Base-by-base conservation (phyloP, 768 basidiomycete genomes). In the Pseudohyphozyma bogoriensis region DNA sequence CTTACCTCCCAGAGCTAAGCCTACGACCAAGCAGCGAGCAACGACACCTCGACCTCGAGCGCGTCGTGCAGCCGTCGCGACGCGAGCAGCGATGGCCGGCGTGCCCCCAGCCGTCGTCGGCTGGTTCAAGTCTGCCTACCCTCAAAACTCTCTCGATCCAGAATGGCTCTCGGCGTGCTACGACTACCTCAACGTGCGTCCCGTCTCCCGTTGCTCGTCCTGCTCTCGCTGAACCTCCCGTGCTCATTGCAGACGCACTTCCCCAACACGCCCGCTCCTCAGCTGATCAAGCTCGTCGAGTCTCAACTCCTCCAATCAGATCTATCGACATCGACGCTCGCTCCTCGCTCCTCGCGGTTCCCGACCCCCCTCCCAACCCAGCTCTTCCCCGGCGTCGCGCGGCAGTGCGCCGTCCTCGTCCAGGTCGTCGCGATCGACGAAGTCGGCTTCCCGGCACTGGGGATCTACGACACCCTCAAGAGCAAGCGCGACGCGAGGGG, bases 261-360 rank as follows among this genome's bases (percentile, higher is more conserved):
- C 15, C 45, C 53, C 1, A 5, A 16, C 2, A 32, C 54, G 26
- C 39, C 37, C 0, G 31, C 40, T 15, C n/a, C 28, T 1, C 49
- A 35, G 8, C 50, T 65, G 32, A 65, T 61, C 64, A 61, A 65
- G 31, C 20, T 39, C 12, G 60, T 65, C 57, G 59, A 65, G 20
- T 28, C 35, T 1, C 64, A 65, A 50, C 59, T 65, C 10, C 54
- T 65, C 31, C 60, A 53, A 16, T 65, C 64, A 11, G 64, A 65
- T 49, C 60, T 65, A 24, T 51, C 59, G 22, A 65, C 64, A 33
- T 65, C 64, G 13, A 29, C 60, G 56, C 7, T 37, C 31, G 33
- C 56, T 5, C 33, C 45, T 12, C 4, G 24, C n/a, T 26, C 33
- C 33, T 29, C 44, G 9, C 40, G 32, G 0, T 29, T 32, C 26